These are phyloP conservation scores for Picea engelmannii DNA, from an alignment of 83 land plant species.

Conservation along the genomic window DNA sequence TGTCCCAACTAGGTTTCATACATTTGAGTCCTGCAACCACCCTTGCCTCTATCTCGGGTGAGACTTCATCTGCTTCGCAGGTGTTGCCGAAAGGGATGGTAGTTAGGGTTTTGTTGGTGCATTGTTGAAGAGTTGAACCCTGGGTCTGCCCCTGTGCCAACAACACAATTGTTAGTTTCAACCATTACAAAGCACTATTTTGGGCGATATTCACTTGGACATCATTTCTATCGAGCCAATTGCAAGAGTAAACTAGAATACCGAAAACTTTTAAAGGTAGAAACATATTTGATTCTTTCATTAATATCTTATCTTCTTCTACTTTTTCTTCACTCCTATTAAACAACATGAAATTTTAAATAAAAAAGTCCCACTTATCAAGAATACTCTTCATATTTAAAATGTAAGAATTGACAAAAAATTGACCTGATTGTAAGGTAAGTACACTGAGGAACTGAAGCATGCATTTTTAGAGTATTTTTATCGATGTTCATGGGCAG, in stretches of 20 bases:
- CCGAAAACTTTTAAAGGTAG: background rate
- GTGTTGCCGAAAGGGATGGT: too few relatives aligned
- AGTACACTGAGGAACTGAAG: conserved; percentile 82
- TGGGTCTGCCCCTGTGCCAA: too few relatives aligned
- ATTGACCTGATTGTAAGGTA: conserved; percentile 95
- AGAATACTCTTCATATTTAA: too few relatives aligned
- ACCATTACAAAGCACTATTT: background rate
- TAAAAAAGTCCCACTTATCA: background rate
- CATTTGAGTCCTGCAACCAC: too few relatives aligned
- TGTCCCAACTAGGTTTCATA: too few relatives aligned
- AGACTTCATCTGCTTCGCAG: too few relatives aligned
- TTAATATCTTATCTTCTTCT: background rate
- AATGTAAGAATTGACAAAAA: too few relatives aligned
- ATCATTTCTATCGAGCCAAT: background rate
- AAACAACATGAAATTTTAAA: background rate
- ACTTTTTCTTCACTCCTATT: background rate
- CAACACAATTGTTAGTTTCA: background rate
- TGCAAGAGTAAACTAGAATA: background rate
- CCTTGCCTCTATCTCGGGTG: too few relatives aligned
- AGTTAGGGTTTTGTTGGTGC: too few relatives aligned
- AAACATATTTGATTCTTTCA: background rate
- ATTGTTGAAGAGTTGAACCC: too few relatives aligned
- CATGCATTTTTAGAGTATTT: conserved; percentile 73
- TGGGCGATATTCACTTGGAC: background rate
- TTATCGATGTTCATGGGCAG: conserved; percentile 48